Evolutionary conservation across 2,329 filamentous ascomycete species (phyloP).

Genomic region (Macrophomina phaseolina): DNA sequence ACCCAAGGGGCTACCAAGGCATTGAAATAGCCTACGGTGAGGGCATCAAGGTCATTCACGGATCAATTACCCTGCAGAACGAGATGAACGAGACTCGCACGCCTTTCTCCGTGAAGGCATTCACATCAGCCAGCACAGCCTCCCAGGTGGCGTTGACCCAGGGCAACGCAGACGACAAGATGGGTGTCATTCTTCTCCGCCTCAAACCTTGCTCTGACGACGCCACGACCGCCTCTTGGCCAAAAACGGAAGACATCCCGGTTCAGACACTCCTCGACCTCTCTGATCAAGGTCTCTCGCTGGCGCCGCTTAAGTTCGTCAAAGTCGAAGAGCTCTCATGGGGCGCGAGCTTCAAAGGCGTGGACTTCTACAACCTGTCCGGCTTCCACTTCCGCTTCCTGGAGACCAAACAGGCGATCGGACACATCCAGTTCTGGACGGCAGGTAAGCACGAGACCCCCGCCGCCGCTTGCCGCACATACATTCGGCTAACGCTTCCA

Average conservation of each 20-base stretch:
- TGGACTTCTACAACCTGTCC: constrained; percentile 21
- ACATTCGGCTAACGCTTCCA: background rate
- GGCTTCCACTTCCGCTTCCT: constrained; percentile 25
- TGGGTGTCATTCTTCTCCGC: background rate
- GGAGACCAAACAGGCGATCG: background rate
- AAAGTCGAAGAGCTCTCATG: constrained; percentile 13
- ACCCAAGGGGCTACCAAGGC: background rate
- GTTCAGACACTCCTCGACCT: background rate
- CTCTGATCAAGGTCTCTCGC: background rate
- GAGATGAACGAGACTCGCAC: background rate
- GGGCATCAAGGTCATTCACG: constrained; percentile 8
- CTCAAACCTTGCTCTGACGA: background rate
- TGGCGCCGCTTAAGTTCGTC: constrained; percentile 11
- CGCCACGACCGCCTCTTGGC: background rate
- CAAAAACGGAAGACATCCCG: background rate
- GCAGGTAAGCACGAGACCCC: constrained; percentile 13
- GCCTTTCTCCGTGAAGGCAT: background rate
- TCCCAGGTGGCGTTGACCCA: background rate
- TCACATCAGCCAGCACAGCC: background rate
- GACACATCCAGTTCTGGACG: constrained; percentile 32
- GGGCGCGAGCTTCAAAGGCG: constrained; percentile 13
- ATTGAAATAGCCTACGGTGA: background rate
- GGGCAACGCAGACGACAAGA: background rate
- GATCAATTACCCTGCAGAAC: background rate
- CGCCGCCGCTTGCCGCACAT: background rate